Percentiles rank a stretch among this genome's conserved stretches.
phyloP scores from a whole-genome alignment of 768 basidiomycete genomes.

The Phanerochaete carnosa region DNA sequence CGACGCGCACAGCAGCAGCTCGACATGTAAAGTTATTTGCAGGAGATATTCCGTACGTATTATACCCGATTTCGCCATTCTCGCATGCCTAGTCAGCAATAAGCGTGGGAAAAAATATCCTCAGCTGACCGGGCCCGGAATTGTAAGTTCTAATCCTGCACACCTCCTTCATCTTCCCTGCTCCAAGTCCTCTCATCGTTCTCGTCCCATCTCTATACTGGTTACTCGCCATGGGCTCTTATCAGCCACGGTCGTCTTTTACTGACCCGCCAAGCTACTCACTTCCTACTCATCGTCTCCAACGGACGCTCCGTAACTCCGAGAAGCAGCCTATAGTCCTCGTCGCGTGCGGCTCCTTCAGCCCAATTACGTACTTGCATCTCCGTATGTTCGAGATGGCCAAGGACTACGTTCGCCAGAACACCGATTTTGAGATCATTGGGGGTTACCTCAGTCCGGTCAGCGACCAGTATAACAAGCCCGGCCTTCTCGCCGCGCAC shows the following conservation, averaged over 20 bases:
- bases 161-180: constrained; percentile 1
- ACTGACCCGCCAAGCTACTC: constrained; percentile 63
- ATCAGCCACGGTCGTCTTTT: constrained; percentile 34
- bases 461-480: constrained; percentile 94
- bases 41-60: not conserved
- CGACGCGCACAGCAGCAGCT: not conserved
- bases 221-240: constrained; percentile 4
- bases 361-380: constrained; percentile 96
- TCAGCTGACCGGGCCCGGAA: constrained; percentile 16
- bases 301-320: constrained; percentile 52
- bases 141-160: constrained; percentile 4
- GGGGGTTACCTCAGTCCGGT: constrained; percentile 97
- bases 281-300: constrained; percentile 66
- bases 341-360: constrained; percentile 97
- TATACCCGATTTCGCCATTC: not conserved
- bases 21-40: not conserved
- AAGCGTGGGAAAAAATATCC: constrained; percentile 26
- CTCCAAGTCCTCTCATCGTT: not conserved
- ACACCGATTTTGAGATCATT: constrained; percentile 90
- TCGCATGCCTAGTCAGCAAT: not conserved
- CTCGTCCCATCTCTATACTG: not conserved
- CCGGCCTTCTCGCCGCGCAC: constrained; percentile 81
- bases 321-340: constrained; percentile 85
- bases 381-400: constrained; percentile 99
- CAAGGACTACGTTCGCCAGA: constrained; percentile 89